Evolutionary conservation across 768 basidiomycete species (phyloP), one percentile per base, ranked within the genome.

Genomic region (Hericium erinaceus): DNA sequence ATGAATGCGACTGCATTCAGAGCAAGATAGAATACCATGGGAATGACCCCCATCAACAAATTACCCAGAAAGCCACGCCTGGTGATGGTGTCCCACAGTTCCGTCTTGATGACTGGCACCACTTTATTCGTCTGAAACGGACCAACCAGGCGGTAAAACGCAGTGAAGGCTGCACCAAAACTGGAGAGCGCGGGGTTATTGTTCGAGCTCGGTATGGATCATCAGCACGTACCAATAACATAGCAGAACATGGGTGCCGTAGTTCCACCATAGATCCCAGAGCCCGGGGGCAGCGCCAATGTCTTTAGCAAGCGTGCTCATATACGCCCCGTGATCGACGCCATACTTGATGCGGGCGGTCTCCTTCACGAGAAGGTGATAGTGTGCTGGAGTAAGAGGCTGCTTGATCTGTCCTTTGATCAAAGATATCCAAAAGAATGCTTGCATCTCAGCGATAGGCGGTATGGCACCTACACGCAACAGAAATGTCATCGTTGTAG

Each of bases 71-170:
- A 20, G 1, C 82, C 82, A 53, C 83, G 67, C 0, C 83, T 74
- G 3, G 70, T 73, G 54, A 84, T 78, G 2, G 81, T 82, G 24
- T 84, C 82, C 80, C 79, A 83, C 7, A 84, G 67, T 66, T 84
- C 83, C 2, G 76, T 79, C 64, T 74, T 75, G 58, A 80, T 74
- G 24, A 80, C 73, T 8, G 68, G 57, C 2, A 76, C 71, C 10
- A 79, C 80, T 13, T 48, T 56, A 2, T 65, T 38, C 9, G 76
- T 76, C 38, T 65, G 68, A 68, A 72, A 83, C 0, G 82, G 83
- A 0, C 81, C 81, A 40, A 76, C 64, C 9, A 84, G 72, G 24
- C 83, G 77, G 61, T 83, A 84, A 64, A 82, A 81, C 4, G 79
- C 67, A 3, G 77, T 80, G 66, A 82, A 84, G 12, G 81, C 78